Conservation (phyloP, 352 stramenopile genomes). For the Phytophthora sansomeana region DNA sequence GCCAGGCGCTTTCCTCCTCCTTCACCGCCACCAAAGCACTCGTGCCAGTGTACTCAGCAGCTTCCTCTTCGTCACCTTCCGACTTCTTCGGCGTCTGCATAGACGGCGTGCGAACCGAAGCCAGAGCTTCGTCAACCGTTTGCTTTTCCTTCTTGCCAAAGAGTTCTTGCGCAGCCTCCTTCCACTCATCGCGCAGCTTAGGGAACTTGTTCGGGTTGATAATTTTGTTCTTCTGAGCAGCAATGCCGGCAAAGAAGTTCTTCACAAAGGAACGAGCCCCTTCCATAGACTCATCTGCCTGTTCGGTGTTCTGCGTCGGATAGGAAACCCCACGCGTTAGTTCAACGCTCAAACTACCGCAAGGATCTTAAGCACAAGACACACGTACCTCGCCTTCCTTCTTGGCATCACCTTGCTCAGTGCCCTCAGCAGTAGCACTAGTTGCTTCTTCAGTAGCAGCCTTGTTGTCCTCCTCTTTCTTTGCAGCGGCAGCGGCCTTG, state of each 20-base stretch:
- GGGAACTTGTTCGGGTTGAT: constrained; percentile 54
- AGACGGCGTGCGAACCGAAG: constrained; percentile 67
- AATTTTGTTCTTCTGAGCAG: constrained; percentile 66
- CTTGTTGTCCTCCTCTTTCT: constrained; percentile 25
- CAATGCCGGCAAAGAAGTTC: constrained; percentile 61
- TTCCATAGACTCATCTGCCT: constrained; percentile 40
- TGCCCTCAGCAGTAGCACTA: constrained; percentile 14
- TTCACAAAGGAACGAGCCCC: constrained; percentile 64
- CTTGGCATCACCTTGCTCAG: constrained; percentile 21
- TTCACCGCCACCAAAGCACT: constrained; percentile 91
- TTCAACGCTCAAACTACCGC: neutral
- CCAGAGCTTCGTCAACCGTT: constrained; percentile 79
- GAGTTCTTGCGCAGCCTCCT: constrained; percentile 75
- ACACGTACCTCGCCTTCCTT: constrained; percentile 30
- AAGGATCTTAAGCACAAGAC: neutral
- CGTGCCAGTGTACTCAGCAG: constrained; percentile 69
- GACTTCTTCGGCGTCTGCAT: constrained; percentile 48
- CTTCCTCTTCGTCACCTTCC: constrained; percentile 46
- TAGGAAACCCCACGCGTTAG: too few relatives aligned
- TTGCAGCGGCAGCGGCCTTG: constrained; percentile 29
- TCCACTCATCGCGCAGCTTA: constrained; percentile 74
- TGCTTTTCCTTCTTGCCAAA: constrained; percentile 79
- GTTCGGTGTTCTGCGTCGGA: constrained; percentile 30
- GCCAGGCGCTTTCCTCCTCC: constrained; percentile 94
- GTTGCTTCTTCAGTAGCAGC: constrained; percentile 2